phyloP scores from a whole-genome alignment of 192 early-diverging fungal species.

The Umbelopsis sp. region DNA sequence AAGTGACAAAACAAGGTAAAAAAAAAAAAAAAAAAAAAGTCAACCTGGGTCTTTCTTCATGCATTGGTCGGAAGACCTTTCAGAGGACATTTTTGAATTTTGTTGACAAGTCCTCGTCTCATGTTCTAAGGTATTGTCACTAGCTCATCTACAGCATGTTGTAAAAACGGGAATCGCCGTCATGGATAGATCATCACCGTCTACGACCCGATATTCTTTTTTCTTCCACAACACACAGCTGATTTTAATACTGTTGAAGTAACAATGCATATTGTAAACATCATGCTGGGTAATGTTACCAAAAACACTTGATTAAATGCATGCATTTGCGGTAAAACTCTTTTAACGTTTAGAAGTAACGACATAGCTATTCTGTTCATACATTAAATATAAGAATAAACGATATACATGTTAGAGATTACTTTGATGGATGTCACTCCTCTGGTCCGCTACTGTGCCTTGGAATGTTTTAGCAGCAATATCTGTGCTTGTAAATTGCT shows the following conservation, averaged over 20 bases:
- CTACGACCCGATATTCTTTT: too few relatives aligned
- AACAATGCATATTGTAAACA: too few relatives aligned
- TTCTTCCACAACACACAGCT: too few relatives aligned
- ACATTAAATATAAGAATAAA: background rate
- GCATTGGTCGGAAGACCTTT: background rate
- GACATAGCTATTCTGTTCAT: too few relatives aligned
- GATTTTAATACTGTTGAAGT: too few relatives aligned
- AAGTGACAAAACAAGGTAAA: background rate
- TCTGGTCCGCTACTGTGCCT: conserved; percentile 33
- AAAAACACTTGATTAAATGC: too few relatives aligned
- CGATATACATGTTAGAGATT: background rate
- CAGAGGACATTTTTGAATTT: background rate
- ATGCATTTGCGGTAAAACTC: too few relatives aligned
- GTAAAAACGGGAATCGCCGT: too few relatives aligned
- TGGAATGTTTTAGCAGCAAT: conserved; percentile 26
- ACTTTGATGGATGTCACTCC: background rate
- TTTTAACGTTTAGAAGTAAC: too few relatives aligned
- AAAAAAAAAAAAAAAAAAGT: background rate
- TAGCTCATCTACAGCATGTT: too few relatives aligned
- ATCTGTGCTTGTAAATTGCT: conserved; percentile 19
- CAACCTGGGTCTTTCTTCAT: background rate
- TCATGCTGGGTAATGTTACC: too few relatives aligned
- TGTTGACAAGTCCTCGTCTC: background rate
- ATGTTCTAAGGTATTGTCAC: background rate
- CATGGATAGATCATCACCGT: too few relatives aligned